phyloP scores from a whole-genome alignment of 306 rosid genomes.

The Cicer yamashitae region DNA sequence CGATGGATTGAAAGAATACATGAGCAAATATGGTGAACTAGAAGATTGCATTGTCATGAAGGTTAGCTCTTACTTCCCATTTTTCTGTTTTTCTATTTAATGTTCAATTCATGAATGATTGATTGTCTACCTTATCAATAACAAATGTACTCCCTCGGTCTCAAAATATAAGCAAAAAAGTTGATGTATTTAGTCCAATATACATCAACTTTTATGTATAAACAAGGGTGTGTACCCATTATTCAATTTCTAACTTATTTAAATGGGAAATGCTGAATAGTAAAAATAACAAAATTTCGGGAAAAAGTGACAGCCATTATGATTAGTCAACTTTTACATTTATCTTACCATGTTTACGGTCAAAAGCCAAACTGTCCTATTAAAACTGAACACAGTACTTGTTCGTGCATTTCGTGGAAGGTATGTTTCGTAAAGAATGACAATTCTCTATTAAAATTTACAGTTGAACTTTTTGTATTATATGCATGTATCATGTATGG shows the following conservation, averaged over 20 bases:
- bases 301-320: too few relatives aligned
- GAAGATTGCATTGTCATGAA: slow-evolving; percentile 96
- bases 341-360: too few relatives aligned
- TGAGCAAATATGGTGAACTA: slow-evolving; percentile 85
- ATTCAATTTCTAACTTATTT: neutral
- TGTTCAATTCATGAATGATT: neutral
- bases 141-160: neutral
- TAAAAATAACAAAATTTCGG: too few relatives aligned
- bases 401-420: too few relatives aligned
- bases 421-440: too few relatives aligned
- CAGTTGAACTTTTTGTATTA: neutral
- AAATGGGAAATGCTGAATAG: too few relatives aligned
- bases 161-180: too few relatives aligned
- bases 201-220: too few relatives aligned
- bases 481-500: neutral
- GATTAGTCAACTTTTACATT: too few relatives aligned
- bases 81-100: neutral
- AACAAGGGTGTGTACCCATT: neutral
- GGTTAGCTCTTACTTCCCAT: slow-evolving; percentile 53
- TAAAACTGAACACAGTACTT: too few relatives aligned
- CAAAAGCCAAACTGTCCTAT: too few relatives aligned
- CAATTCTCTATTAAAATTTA: neutral
- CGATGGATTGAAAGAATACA: slow-evolving; percentile 80
- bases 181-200: too few relatives aligned
- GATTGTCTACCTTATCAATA: neutral